phyloP scores from a whole-genome alignment of 164 flowering plant genomes.

The Umbellularia californica region DNA sequence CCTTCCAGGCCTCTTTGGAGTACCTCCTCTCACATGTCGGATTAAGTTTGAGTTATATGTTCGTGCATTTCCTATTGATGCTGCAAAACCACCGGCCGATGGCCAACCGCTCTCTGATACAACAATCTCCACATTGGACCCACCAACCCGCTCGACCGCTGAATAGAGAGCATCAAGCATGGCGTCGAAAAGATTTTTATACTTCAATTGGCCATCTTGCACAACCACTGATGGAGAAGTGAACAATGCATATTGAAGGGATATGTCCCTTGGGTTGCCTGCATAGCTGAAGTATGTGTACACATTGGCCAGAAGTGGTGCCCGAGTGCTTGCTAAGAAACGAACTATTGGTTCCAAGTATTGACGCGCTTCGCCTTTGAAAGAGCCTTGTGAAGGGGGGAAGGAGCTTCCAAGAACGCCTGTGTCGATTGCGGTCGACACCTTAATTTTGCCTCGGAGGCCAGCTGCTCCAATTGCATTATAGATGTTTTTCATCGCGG shows the following conservation, averaged over 20 bases:
- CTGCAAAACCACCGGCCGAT: constrained; percentile 9
- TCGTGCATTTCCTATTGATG: constrained; percentile 14
- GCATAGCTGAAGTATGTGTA: constrained; percentile 34
- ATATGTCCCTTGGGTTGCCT: constrained; percentile 2
- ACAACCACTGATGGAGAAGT: constrained; percentile 13
- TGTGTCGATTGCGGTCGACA: constrained; percentile 22
- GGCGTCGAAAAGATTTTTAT: constrained; percentile 35
- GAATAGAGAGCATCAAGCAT: constrained; percentile 27
- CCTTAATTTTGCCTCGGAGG: constrained; percentile 23
- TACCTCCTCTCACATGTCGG: constrained; percentile 18
- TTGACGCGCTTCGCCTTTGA: background rate
- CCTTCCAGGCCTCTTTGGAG: constrained; percentile 21
- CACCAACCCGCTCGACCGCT: constrained; percentile 22
- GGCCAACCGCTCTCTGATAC: constrained; percentile 29
- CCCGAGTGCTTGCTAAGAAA: constrained; percentile 15
- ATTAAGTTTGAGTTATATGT: constrained; percentile 20
- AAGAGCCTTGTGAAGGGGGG: constrained; percentile 34
- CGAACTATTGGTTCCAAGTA: constrained; percentile 20
- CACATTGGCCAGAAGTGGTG: constrained; percentile 36
- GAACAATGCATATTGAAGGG: constrained; percentile 34
- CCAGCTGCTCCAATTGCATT: constrained; percentile 25
- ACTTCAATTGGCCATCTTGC: constrained; percentile 17
- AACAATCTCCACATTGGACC: constrained; percentile 10
- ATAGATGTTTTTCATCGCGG: constrained; percentile 31
- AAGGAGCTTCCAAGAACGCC: constrained; percentile 12